A percentile compares a stretch with the other conserved stretches of the same genome.
phyloP scores from a whole-genome alignment of 176 grass and related monocot species.

The Zea mays region DNA sequence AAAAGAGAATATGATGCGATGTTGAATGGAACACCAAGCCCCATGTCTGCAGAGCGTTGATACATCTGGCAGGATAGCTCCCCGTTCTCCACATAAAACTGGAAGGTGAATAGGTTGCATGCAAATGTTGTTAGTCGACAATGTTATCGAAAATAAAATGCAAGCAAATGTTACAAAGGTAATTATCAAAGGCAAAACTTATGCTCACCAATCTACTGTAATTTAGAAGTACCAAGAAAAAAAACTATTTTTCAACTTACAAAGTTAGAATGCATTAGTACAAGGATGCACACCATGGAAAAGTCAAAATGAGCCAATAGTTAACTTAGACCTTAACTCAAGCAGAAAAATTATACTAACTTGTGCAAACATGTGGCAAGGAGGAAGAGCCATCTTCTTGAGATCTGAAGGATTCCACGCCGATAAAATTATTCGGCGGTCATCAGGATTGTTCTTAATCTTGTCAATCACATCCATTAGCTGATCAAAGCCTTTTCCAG shows the following conservation, averaged over 20 bases:
- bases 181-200: not conserved
- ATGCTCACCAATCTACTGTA: not conserved
- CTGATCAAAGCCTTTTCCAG: conserved; percentile 84
- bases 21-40: conserved; percentile 88
- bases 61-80: conserved; percentile 97
- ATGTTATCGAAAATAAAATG: not conserved
- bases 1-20: conserved; percentile 84
- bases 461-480: conserved; percentile 78
- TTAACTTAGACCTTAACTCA: conserved; percentile 11
- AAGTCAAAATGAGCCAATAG: not conserved
- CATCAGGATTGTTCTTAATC: conserved; percentile 83
- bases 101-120: conserved; percentile 4
- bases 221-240: not conserved
- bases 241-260: not conserved
- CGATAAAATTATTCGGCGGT: conserved; percentile 71
- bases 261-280: not conserved
- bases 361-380: conserved; percentile 89
- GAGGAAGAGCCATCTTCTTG: conserved; percentile 83
- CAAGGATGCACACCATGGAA: not conserved
- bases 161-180: not conserved
- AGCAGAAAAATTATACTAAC: conserved; percentile 39
- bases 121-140: not conserved
- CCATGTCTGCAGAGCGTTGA: conserved; percentile 90
- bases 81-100: conserved; percentile 86
- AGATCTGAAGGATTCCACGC: conserved; percentile 81